Evolutionary conservation across 768 basidiomycete species (phyloP).

Genomic region (Naganishia kalamii): DNA sequence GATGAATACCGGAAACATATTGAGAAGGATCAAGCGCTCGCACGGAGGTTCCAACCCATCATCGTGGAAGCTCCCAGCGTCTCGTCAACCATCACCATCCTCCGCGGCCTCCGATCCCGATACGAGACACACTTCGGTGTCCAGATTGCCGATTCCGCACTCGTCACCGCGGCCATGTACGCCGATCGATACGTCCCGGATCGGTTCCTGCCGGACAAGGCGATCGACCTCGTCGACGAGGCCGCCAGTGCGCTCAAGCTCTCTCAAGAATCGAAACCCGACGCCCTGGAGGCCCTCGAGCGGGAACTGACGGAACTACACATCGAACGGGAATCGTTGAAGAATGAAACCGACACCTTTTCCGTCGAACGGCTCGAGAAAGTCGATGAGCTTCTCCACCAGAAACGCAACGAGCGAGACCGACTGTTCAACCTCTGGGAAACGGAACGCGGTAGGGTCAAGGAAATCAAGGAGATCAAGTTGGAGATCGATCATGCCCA

Average conservation of each 20-base stretch:
- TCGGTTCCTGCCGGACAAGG: conserved; percentile 79
- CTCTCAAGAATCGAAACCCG: conserved; percentile 74
- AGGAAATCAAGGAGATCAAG: conserved; percentile 49
- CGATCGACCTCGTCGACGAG: conserved; percentile 78
- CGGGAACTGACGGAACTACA: conserved; percentile 77
- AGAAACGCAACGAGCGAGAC: conserved; percentile 61
- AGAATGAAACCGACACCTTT: conserved; percentile 79
- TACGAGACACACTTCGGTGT: conserved; percentile 94
- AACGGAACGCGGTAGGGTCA: conserved; percentile 45
- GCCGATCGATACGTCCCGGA: conserved; percentile 78
- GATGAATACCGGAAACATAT: conserved; percentile 89
- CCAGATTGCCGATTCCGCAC: conserved; percentile 76
- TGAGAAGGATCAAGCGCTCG: conserved; percentile 82
- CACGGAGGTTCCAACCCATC: conserved; percentile 84
- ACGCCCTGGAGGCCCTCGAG: conserved; percentile 72
- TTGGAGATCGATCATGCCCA: conserved; percentile 73
- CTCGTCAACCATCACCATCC: conserved; percentile 56
- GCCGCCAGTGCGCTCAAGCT: conserved; percentile 79
- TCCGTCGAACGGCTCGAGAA: conserved; percentile 65
- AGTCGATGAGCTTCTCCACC: conserved; percentile 60
- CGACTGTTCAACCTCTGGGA: conserved; percentile 65
- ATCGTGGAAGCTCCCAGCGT: conserved; percentile 82
- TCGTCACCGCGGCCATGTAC: conserved; percentile 86
- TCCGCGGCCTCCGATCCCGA: conserved; percentile 72
- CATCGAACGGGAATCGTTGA: conserved; percentile 82